Evolutionary conservation across 257 asterid species (phyloP), one percentile per base, ranked within the genome.

Genomic region (Coffea canephora): DNA sequence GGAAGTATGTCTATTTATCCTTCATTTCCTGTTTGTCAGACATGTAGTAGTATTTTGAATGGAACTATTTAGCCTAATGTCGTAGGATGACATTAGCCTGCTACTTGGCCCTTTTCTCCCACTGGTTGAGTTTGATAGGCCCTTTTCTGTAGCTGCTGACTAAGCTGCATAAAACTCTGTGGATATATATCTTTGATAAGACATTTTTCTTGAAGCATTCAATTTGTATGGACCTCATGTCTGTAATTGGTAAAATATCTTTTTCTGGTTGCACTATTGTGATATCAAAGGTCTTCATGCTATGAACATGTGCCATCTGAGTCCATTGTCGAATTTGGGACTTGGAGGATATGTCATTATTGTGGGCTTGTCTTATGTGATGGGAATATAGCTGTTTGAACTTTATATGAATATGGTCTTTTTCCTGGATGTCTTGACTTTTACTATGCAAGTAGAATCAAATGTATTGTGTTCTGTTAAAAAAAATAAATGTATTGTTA

Each of bases 261-360:
- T 23, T 74, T 74, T 67, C 50, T 14, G 7, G n/a, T 57, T 74
- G 55, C 77, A 25, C 2, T 73, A 50, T 9, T 74, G 77, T 55
- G 67, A 31, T 13, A 18, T 74, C 13, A 57, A 57, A 52, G 6
- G 65, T 52, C 41, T 25, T 16, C 31, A 46, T 39, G 48, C 41
- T 25, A 73, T 50, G 64, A 39, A 49, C 43, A 15, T 49, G 64
- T 72, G 15, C 15, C 46, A 25, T 36, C 65, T 73, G n/a, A 49
- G 77, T 61, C 64, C 36, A 61, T 61, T 73, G 25, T 23, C 11
- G 64, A 64, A 34, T 19, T 74, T 74, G 49, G 68, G 67, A 54
- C 67, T 52, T 19, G 62, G 34, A 18, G 67, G 61, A 74, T 52
- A 64, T n/a, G 27, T 8, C 5, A 36, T 25, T 69, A 13, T 19